Percentiles rank a stretch among this genome's conserved stretches.
These are phyloP conservation scores for Ambrosiella xylebori DNA, from an alignment of 2,329 filamentous ascomycete species.

Conservation along the genomic window DNA sequence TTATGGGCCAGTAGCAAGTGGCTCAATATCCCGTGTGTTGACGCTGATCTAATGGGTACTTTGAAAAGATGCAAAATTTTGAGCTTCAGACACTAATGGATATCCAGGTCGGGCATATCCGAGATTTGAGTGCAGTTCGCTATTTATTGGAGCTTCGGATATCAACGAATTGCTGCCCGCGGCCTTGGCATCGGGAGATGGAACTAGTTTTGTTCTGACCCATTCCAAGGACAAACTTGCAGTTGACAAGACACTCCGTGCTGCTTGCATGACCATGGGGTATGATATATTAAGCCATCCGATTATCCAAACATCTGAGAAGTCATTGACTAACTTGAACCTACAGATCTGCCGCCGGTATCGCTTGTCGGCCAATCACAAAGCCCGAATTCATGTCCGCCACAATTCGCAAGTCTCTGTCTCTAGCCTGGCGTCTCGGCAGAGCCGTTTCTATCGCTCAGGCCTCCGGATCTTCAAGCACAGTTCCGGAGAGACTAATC, in stretches of 20 bases:
- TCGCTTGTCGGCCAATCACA: conserved; percentile 20
- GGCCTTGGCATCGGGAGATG: conserved; percentile 16
- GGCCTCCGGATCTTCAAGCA: conserved; percentile 25
- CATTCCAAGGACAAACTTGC: conserved; percentile 14
- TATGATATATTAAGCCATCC: background rate
- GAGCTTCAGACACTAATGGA: background rate
- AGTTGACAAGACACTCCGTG: conserved; percentile 12
- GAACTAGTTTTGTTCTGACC: conserved; percentile 13
- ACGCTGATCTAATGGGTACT: conserved; percentile 24
- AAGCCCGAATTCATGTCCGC: conserved; percentile 19
- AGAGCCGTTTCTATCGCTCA: conserved; percentile 30
- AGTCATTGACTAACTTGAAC: conserved; percentile 5
- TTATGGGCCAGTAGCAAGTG: conserved; percentile 22
- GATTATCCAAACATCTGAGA: background rate
- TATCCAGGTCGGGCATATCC: conserved; percentile 16
- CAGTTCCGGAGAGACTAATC: conserved; percentile 23
- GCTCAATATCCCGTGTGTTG: conserved; percentile 22
- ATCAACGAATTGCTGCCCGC: conserved; percentile 17
- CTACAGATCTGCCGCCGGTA: conserved; percentile 21
- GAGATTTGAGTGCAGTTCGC: conserved; percentile 18
- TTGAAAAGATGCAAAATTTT: background rate
- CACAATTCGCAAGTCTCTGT: conserved; percentile 22
- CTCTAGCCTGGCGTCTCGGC: conserved; percentile 29
- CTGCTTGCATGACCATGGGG: conserved; percentile 13
- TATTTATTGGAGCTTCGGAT: conserved; percentile 18